Conservation (phyloP, 148 eudicot genomes). For the Persicaria tinctoria region DNA sequence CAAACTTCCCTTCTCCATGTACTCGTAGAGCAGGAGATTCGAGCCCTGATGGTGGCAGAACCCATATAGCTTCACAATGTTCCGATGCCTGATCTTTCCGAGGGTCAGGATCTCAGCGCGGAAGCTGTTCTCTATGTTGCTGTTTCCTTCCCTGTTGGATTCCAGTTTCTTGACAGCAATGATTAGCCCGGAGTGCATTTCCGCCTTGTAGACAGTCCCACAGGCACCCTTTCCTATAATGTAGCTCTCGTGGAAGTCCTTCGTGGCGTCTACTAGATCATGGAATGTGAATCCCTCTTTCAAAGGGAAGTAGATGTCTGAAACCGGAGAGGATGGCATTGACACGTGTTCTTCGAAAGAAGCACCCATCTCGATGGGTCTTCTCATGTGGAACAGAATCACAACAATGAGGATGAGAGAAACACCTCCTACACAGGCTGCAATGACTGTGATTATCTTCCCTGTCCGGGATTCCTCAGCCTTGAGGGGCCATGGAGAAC, state of each 20-base stretch:
- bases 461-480: slow-evolving; percentile 32
- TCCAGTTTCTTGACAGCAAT: slow-evolving; percentile 82
- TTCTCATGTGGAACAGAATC: slow-evolving; percentile 51
- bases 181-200: slow-evolving; percentile 50
- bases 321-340: slow-evolving; percentile 32
- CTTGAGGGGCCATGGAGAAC: slow-evolving; percentile 23
- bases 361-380: slow-evolving; percentile 46
- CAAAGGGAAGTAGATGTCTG: slow-evolving; percentile 90
- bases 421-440: slow-evolving; percentile 66
- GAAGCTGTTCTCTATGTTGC: slow-evolving; percentile 72
- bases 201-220: slow-evolving; percentile 90
- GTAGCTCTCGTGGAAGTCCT: slow-evolving; percentile 58
- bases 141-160: slow-evolving; percentile 90
- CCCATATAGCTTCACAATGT: slow-evolving; percentile 90
- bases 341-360: slow-evolving; percentile 36
- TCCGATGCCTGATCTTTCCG: slow-evolving; percentile 91
- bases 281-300: slow-evolving; percentile 89
- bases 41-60: slow-evolving; percentile 87
- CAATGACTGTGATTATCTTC: slow-evolving; percentile 46
- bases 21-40: slow-evolving; percentile 83
- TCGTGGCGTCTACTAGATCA: slow-evolving; percentile 77
- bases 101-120: slow-evolving; percentile 86
- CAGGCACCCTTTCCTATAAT: slow-evolving; percentile 84
- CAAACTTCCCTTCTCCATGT: slow-evolving; percentile 89
- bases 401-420: slow-evolving; percentile 65